Evolutionary conservation across 139 green algal species (phyloP), one percentile per base, ranked within the genome.

Genomic region (Monoraphidium neglectum): DNA sequence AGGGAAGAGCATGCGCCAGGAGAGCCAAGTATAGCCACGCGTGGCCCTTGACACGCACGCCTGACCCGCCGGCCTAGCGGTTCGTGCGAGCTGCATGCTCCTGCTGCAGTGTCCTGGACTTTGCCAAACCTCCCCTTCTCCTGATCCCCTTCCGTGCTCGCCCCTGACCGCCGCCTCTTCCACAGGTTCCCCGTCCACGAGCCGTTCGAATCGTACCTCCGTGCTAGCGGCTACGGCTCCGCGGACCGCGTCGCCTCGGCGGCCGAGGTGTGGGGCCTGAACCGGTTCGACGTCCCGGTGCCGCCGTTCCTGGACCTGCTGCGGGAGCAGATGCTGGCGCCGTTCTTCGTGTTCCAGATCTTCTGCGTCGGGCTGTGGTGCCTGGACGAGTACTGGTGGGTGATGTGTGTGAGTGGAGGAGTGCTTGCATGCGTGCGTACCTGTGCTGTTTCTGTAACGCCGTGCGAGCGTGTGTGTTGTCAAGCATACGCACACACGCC

Each of bases 341-440:
- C 96, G 1, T 99, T 99, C 88, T 99, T 99, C 74, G 88, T 94
- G 63, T 99, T 96, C 82, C 95, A 98, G 87, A 89, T 97, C 35
- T 98, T 98, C 69, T 99, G 95, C 74, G 94, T 99, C 1, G 80
- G 77, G 40, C 90, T 99, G 43, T 99, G 95, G 95, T 93, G 89
- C 54, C 78, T 98, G 33, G 95, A 99, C 69, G 92, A 97, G 59
- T 98, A 97, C 87, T 79, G 73, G 73, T 79, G 51, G 72, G 63
- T 10, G 24, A 13, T n/a, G n/a, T n/a, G n/a, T n/a, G 61, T 16
- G 26, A 28, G 33, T 36, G 61, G 61, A 5, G 61, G 61, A 21
- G 8, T 51, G 8, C 8, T 8, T 51, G 43, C 43, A 51, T n/a
- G 43, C 12, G 43, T 51, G 43, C 43, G 8, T 51, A n/a, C n/a